Evolutionary conservation across 768 basidiomycete genomes (phyloP), one percentile per base, ranked within the genome.

Genomic region (Pleurotus ostreatus): DNA sequence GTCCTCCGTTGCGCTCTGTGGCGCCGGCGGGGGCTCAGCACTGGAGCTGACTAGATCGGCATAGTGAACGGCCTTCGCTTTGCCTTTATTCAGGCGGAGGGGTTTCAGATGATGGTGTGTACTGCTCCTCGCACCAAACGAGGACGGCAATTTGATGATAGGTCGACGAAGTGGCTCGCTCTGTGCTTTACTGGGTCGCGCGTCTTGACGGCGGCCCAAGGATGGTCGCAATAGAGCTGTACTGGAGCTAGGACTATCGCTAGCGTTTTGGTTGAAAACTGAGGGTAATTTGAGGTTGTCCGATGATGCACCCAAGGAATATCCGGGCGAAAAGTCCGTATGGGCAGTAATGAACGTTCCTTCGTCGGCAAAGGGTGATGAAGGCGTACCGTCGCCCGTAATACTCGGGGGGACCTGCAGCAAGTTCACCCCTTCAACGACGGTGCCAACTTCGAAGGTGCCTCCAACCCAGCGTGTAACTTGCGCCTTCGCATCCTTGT

Each of bases 381-480:
- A 30, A 39, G 47, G 26, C n/a, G 51, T 23, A 57, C 37, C 49
- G 46, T 25, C 37, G 26, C 37, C 55, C 12, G 15, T 7, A 15
- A 11, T 20, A 16, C 13, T 40, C 12, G 18, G 6, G 2, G 51
- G 16, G 26, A 26, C 72, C 44, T 78, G 71, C 48, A 86, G 70
- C 30, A 88, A 71, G 59, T 83, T 79, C 49, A 91, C 77, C 9
- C 89, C 91, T 25, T 53, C 51, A 38, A 92, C 72, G 58, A 93
- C 78, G n/a, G 78, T 78, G 2, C 91, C 91, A 38, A 93, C 75
- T 63, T 90, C 87, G 59, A 93, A 93, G 57, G 84, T 89, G 20
- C 76, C 76, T 23, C 91, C 89, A 25, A 88, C 78, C 88, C 88
- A 92, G 18, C 70, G 74, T 12, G 65, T 69, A 13, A 61, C 55